Conservation (phyloP, 768 basidiomycete species). For the Boletus fagicola region DNA sequence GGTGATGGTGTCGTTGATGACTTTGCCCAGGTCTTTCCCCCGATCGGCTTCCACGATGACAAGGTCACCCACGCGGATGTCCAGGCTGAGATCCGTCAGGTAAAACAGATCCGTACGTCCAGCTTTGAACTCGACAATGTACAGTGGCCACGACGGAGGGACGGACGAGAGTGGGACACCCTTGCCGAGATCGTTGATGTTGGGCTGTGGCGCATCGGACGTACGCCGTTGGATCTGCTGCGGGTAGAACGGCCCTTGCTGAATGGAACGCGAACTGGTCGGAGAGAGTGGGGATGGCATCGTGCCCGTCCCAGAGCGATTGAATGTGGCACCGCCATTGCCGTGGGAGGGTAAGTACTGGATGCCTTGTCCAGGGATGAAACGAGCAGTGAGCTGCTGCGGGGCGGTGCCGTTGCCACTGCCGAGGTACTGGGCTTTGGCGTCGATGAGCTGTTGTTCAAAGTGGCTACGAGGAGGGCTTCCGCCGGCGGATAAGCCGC, state of each 20-base stretch:
- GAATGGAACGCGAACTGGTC: constrained; percentile 28
- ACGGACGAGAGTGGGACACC: constrained; percentile 86
- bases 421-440: constrained; percentile 37
- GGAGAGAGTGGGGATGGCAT: constrained; percentile 62
- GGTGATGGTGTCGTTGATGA: constrained; percentile 89
- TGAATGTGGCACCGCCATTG: constrained; percentile 34
- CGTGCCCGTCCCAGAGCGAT: constrained; percentile 36
- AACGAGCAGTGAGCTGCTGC: constrained; percentile 48
- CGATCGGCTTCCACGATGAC: constrained; percentile 98
- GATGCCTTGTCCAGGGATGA: constrained; percentile 64
- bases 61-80: constrained; percentile 80
- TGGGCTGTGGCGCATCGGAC: constrained; percentile 37
- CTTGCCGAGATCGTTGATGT: constrained; percentile 68
- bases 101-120: constrained; percentile 95
- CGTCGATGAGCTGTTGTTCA: constrained; percentile 46
- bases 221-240: constrained; percentile 39
- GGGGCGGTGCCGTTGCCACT: constrained; percentile 19
- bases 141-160: constrained; percentile 83
- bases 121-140: constrained; percentile 97
- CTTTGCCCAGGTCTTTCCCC: constrained; percentile 89
- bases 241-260: constrained; percentile 31
- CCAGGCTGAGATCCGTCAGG: constrained; percentile 61
- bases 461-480: constrained; percentile 49
- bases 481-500: constrained; percentile 48
- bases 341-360: constrained; percentile 49